Base-by-base conservation (phyloP, 768 basidiomycete genomes). In the Kwoniella heveanensis region DNA sequence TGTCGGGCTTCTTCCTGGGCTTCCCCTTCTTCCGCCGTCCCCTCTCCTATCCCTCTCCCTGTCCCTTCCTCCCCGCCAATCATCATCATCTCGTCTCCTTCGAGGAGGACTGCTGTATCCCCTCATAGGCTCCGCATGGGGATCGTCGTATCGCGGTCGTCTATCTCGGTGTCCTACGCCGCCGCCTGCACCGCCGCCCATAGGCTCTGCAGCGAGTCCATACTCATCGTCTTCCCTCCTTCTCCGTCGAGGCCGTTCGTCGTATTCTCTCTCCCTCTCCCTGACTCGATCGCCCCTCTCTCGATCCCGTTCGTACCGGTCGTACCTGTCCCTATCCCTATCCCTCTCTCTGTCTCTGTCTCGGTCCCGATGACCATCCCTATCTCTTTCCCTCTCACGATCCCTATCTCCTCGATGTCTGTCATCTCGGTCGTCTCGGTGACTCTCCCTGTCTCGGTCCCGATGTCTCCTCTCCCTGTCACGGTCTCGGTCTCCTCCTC, bases 1-100 rank as follows among this genome's bases (percentile, higher is more conserved):
- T 10, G 95, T 98, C 10, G 95, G 94, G 0, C 89, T 91, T 70
- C 93, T 82, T 1, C 88, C 89, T 15, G 89, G 88, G 22, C 87
- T 89, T 27, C 85, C 80, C 39, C 85, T 71, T 24, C 84, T 83
- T 27, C 84, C 82, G 13, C 81, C 77, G 0, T 78, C 81, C 22
- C 80, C 79, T 13, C 83, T 70, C 37, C 76, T 75, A 17, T 71
- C 74, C 49, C 74, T 64, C 8, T 59, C 56, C 21, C 65, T 49
- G 26, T 58, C 59, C 19, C 68, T 32, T 25, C 57, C 72, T 57
- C 68, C 47, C 53, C 62, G 15, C 59, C 62, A 22, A 37, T 51
- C 69, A 44, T 65, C 53, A n/a, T 66, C 60, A 27, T 70, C 60
- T 48, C 68, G 49, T 7, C 65, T 56, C 32, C 66, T 60, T 17